A percentile compares a stretch with the other conserved stretches of the same genome.
Conservation (phyloP, 2,329 filamentous ascomycete species). For the Colletotrichum graminicola region DNA sequence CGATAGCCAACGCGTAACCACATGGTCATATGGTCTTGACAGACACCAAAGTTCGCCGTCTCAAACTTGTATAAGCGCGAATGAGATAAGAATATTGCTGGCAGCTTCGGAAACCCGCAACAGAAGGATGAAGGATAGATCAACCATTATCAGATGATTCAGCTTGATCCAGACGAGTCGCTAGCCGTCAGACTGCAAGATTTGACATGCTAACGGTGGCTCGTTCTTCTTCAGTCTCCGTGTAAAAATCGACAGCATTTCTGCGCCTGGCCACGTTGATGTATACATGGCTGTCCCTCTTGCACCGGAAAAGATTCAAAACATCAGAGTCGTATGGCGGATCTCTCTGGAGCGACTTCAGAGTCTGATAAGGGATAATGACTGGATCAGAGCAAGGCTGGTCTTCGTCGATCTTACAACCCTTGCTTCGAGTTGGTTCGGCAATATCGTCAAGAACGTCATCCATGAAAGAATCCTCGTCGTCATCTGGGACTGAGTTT, state of each 20-base stretch:
- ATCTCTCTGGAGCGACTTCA: conserved; percentile 42
- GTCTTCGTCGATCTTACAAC: not conserved
- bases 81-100: not conserved
- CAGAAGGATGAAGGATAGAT: not conserved
- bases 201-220: not conserved
- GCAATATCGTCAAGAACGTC: not conserved
- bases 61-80: not conserved
- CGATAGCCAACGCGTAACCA: not conserved
- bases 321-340: conserved; percentile 43
- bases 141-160: not conserved
- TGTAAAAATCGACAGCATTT: conserved; percentile 48
- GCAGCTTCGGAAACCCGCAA: not conserved
- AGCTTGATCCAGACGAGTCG: not conserved
- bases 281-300: conserved; percentile 42
- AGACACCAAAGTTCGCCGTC: not conserved
- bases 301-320: conserved; percentile 43
- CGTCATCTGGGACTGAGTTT: not conserved
- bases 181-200: conserved; percentile 2
- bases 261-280: conserved; percentile 42
- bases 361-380: conserved; percentile 26
- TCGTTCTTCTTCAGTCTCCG: conserved; percentile 22
- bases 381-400: not conserved
- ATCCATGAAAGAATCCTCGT: not conserved
- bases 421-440: not conserved
- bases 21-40: not conserved